Evolutionary conservation across 108 stramenopile genomes (phyloP).

Genomic region (Mediolabrus comicus): DNA sequence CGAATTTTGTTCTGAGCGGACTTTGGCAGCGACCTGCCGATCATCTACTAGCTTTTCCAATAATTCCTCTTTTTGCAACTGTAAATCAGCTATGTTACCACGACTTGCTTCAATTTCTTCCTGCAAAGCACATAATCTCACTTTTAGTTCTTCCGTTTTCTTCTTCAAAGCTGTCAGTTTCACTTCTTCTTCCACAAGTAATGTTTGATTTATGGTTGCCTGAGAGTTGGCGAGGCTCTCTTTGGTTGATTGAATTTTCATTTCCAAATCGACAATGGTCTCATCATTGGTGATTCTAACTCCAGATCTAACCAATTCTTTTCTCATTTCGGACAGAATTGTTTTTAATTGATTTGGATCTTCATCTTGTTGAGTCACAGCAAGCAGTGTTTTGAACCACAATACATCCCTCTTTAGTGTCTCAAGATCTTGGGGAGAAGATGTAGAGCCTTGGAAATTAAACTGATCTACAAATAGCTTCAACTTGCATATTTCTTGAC

Average conservation of each 20-base stretch:
- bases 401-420: slow-evolving; percentile 10
- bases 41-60: neutral
- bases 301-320: neutral
- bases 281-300: neutral
- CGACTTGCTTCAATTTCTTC: neutral
- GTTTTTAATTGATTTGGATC: slow-evolving; percentile 1
- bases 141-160: neutral
- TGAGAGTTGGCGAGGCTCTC: neutral
- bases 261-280: neutral
- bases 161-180: neutral
- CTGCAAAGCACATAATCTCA: neutral
- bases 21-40: neutral
- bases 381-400: slow-evolving; percentile 18
- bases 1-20: neutral
- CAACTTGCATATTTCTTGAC: slow-evolving; percentile 35
- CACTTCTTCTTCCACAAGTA: neutral
- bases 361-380: neutral
- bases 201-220: neutral
- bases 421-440: neutral
- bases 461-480: slow-evolving; percentile 7
- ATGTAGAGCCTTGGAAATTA: neutral
- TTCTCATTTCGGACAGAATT: slow-evolving; percentile 2
- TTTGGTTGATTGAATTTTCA: slow-evolving; percentile 7
- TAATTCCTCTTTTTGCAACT: neutral
- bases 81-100: neutral